phyloP scores from a whole-genome alignment of 2,329 filamentous ascomycete species.

The Penicillium brevicompactum region DNA sequence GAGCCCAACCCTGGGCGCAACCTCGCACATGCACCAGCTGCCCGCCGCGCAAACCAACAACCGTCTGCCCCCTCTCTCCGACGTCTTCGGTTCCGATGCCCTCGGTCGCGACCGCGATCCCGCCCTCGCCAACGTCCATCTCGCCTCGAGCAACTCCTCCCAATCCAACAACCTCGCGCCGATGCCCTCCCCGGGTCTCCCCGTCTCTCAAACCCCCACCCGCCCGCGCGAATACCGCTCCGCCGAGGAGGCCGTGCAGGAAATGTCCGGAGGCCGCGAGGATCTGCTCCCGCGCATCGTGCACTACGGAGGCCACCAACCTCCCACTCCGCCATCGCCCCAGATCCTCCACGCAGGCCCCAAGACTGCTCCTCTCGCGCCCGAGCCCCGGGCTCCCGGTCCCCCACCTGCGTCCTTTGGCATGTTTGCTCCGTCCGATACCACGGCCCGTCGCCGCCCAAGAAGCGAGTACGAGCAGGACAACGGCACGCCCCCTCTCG shows the following conservation, averaged over 20 bases:
- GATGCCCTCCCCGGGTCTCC: conserved; percentile 76
- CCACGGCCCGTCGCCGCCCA: conserved; percentile 65
- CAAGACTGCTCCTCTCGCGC: conserved; percentile 28
- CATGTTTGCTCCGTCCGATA: conserved; percentile 29
- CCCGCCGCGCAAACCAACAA: conserved; percentile 88
- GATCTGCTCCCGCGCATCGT: conserved; percentile 91
- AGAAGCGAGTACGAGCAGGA: conserved; percentile 90
- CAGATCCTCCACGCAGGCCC: conserved; percentile 31
- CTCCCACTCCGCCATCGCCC: conserved; percentile 85
- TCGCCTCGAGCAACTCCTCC: conserved; percentile 63
- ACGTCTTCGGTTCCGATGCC: conserved; percentile 83
- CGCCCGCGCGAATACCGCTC: conserved; percentile 88
- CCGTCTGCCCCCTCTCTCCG: conserved; percentile 87
- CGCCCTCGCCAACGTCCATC: conserved; percentile 44
- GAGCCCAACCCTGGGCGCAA: conserved; percentile 77
- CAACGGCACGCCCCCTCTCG: conserved; percentile 80
- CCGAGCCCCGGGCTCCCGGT: conserved; percentile 64
- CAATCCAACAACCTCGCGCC: conserved; percentile 68
- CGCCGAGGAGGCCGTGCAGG: conserved; percentile 91
- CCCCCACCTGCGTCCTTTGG: conserved; percentile 55
- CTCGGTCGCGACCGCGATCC: conserved; percentile 52
- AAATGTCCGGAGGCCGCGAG: conserved; percentile 85
- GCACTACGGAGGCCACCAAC: conserved; percentile 92
- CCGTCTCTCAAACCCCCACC: conserved; percentile 57
- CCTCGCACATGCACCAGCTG: conserved; percentile 87